phyloP scores from a whole-genome alignment of 768 basidiomycete genomes.

The Mycena chlorophos region DNA sequence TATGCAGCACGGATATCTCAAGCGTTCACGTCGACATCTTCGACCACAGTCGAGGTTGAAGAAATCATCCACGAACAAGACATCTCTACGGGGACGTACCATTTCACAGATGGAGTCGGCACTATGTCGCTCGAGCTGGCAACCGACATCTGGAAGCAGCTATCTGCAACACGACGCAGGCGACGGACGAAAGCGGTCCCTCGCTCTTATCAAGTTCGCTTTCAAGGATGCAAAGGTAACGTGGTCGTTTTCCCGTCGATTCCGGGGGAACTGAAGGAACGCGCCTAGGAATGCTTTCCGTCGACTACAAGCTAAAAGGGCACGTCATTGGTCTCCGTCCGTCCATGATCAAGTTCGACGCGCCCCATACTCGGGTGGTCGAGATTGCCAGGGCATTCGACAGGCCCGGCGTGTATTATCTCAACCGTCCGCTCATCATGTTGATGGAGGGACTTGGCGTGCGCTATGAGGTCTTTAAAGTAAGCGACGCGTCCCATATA shows the following conservation, averaged over 20 bases:
- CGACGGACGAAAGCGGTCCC: slow-evolving; percentile 38
- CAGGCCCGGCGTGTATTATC: slow-evolving; percentile 54
- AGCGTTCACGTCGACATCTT: slow-evolving; percentile 74
- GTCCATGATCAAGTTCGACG: slow-evolving; percentile 72
- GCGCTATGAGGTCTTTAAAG: slow-evolving; percentile 51
- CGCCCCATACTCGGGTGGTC: slow-evolving; percentile 44
- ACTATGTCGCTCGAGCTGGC: slow-evolving; percentile 59
- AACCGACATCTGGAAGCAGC: slow-evolving; percentile 44
- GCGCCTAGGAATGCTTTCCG: slow-evolving; percentile 50
- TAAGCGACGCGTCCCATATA: not conserved
- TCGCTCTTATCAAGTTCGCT: slow-evolving; percentile 59
- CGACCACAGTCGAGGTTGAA: slow-evolving; percentile 46
- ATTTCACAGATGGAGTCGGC: slow-evolving; percentile 74
- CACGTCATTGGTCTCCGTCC: slow-evolving; percentile 51
- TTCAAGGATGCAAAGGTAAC: slow-evolving; percentile 68
- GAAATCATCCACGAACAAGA: slow-evolving; percentile 48
- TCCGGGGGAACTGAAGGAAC: not conserved
- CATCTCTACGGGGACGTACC: slow-evolving; percentile 40
- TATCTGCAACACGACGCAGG: slow-evolving; percentile 38
- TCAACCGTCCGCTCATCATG: slow-evolving; percentile 70
- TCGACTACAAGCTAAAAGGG: slow-evolving; percentile 54
- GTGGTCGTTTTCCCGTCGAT: slow-evolving; percentile 5
- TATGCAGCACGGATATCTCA: slow-evolving; percentile 73
- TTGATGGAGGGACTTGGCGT: slow-evolving; percentile 62
- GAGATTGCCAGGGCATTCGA: slow-evolving; percentile 70